Conservation (phyloP, 768 basidiomycete genomes). For the Coprinopsis sp. region DNA sequence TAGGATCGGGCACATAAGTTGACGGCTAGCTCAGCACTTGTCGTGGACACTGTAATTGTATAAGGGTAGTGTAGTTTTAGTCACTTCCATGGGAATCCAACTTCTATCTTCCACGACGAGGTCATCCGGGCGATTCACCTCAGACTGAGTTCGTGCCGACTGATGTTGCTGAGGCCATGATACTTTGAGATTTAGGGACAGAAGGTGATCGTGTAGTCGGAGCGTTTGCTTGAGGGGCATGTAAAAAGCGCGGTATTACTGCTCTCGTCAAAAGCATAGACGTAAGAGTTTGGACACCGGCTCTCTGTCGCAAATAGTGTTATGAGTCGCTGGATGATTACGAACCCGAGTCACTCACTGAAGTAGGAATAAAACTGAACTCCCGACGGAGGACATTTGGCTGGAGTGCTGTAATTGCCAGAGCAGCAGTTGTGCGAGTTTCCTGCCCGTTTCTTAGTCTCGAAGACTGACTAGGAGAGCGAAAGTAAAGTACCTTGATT, state of each 20-base stretch:
- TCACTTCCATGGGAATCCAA: no score
- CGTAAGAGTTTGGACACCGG: slow-evolving; percentile 46
- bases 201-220: slow-evolving; percentile 49
- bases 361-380: slow-evolving; percentile 37
- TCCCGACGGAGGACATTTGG: slow-evolving; percentile 43
- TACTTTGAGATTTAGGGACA: no score
- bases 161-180: no score
- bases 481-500: slow-evolving; percentile 32
- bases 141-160: no score
- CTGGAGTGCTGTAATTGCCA: slow-evolving; percentile 40
- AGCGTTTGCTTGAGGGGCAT: slow-evolving; percentile 35
- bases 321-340: not conserved
- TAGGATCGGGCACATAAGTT: no score
- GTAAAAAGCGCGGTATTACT: slow-evolving; percentile 49
- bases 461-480: no score
- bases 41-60: no score
- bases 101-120: no score
- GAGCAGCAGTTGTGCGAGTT: slow-evolving; percentile 58
- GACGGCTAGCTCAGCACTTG: no score
- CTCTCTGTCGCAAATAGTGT: slow-evolving; percentile 19
- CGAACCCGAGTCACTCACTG: slow-evolving; percentile 11
- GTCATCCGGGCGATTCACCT: no score
- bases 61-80: no score
- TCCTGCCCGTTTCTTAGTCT: no score
- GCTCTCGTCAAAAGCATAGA: slow-evolving; percentile 52